Conservation (phyloP, 345 rosid species). For the Arabis alpina region DNA sequence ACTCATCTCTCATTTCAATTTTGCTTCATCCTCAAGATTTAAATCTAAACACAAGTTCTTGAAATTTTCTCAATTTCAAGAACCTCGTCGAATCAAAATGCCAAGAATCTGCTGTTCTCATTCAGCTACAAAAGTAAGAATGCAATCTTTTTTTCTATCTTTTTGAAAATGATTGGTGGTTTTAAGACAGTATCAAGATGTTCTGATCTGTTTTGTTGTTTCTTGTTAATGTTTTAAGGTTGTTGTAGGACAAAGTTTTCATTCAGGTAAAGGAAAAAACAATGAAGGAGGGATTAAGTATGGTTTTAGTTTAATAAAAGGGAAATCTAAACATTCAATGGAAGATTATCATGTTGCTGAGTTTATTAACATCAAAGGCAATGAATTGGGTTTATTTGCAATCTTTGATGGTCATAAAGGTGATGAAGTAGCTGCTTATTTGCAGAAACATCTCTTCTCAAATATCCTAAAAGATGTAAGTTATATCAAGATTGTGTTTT, state of each 20-base stretch:
- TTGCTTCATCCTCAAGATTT: neutral
- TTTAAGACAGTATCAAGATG: neutral
- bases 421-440: conserved; percentile 62
- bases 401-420: conserved; percentile 83
- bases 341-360: conserved; percentile 83
- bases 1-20: conserved; percentile 5
- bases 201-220: conserved; percentile 12
- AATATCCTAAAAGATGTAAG: conserved; percentile 69
- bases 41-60: neutral
- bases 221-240: conserved; percentile 27
- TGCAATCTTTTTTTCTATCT: neutral
- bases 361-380: conserved; percentile 53
- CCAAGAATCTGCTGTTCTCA: conserved; percentile 34
- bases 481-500: neutral
- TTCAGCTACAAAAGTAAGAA: conserved; percentile 32
- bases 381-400: conserved; percentile 74
- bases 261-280: conserved; percentile 65
- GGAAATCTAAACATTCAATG: conserved; percentile 75
- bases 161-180: too few species aligned
- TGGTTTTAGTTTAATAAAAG: conserved; percentile 69
- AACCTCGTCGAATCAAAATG: conserved; percentile 17
- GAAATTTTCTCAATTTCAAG: neutral
- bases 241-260: conserved; percentile 51
- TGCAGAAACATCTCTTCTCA: conserved; percentile 70
- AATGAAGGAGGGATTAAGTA: conserved; percentile 54